Conservation (phyloP, 108 stramenopile genomes). For the Cyclotella atomus region DNA sequence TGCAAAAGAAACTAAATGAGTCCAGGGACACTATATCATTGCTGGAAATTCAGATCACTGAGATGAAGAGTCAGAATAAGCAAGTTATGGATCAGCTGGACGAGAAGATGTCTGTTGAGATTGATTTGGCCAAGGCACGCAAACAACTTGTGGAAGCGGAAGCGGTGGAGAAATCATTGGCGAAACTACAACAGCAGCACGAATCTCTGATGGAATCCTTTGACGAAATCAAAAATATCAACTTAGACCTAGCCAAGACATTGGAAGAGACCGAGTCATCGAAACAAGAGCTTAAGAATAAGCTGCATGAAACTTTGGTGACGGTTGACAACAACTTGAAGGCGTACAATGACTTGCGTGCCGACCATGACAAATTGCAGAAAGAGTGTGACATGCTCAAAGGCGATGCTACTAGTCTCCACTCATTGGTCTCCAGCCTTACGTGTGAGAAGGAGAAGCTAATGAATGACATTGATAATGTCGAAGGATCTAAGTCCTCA, state of each 20-base stretch:
- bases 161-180: slow-evolving; percentile 5
- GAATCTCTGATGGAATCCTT: not conserved
- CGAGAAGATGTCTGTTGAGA: not conserved
- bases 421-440: slow-evolving; percentile 3
- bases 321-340: slow-evolving; percentile 9
- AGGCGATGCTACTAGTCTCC: slow-evolving; percentile 1
- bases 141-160: slow-evolving; percentile 15
- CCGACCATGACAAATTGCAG: not conserved
- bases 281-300: slow-evolving; percentile 8
- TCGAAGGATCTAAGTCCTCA: slow-evolving; percentile 4
- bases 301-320: slow-evolving; percentile 18
- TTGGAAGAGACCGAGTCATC: slow-evolving; percentile 1
- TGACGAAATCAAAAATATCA: slow-evolving; percentile 4
- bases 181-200: slow-evolving; percentile 12
- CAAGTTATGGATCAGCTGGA: slow-evolving; percentile 13
- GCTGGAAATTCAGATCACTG: slow-evolving; percentile 12
- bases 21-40: slow-evolving; percentile 4
- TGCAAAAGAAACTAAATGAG: slow-evolving; percentile 21
- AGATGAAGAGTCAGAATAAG: slow-evolving; percentile 3
- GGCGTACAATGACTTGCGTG: slow-evolving; percentile 3
- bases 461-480: slow-evolving; percentile 6
- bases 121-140: not conserved
- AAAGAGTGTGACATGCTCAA: slow-evolving; percentile 9
- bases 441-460: slow-evolving; percentile 10
- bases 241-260: slow-evolving; percentile 1